Base-by-base conservation (phyloP, 2,329 filamentous ascomycete species). In the Cladosporium phlei region DNA sequence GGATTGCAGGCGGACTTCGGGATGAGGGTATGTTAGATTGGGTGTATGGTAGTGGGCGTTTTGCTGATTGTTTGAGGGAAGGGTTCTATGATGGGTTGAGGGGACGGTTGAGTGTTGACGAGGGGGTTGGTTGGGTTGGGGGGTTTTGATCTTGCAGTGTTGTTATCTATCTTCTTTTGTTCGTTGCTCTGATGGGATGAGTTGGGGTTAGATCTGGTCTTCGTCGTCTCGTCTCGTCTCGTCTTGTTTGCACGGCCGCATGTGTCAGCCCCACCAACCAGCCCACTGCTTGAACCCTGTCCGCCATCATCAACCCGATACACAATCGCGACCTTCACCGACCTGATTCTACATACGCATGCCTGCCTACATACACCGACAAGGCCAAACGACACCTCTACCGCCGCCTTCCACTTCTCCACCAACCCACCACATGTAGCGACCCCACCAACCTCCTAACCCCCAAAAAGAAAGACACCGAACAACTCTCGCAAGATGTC, bases 401-500 rank as follows among this genome's bases (percentile, higher is more conserved):
- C 6, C 21, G 27, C 20, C 10, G n/a, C 17, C 14, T 19, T 16
- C 14, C 37, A 39, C 27, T 14, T 12, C 37, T 25, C 8, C n/a
- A 27, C 37, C 5, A 17, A 6, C 16, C 14, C 8, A 39, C 22
- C 3, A 29, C 22, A 27, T 25, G n/a, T 33, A 16, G 14, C 33
- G 33, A 37, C 38, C 9, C 4, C 24, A 28, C n/a, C 35, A 38
- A 37, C 11, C 20, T 16, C 21, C 5, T 22, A 16, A 21, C n/a
- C 5, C 12, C 8, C 22, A 12, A 12, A 29, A 22, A 2, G 17
- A 14, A 10, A 27, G n/a, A 16, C 38, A 33, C 16, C 29, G 20
- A 2, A 30, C 2, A 20, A 34, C 9, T 2, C 20, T 14, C 14
- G 33, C 47, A 47, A 71, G 58, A 88, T 88, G 84, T 77, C 85